These are phyloP conservation scores for Aurifilum marmelostoma DNA, from an alignment of 2,329 filamentous ascomycete genomes.

Conservation along the genomic window DNA sequence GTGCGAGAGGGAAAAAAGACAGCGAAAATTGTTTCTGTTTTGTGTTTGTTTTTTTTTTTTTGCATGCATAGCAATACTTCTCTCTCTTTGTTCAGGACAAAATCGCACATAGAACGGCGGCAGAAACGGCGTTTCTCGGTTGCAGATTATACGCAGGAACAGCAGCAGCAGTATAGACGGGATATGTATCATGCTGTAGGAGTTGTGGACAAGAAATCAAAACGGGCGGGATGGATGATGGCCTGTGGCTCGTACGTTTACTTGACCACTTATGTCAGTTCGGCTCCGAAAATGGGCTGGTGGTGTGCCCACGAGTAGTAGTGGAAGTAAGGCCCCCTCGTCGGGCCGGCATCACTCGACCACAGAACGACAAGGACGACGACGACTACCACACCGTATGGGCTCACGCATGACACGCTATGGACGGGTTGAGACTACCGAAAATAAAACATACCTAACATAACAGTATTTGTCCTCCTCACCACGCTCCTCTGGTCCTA, in stretches of 20 bases:
- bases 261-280: neutral
- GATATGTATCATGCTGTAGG: neutral
- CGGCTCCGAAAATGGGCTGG: neutral
- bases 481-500: neutral
- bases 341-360: neutral
- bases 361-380: neutral
- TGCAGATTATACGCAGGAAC: neutral
- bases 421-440: neutral
- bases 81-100: neutral
- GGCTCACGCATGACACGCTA: neutral
- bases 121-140: neutral
- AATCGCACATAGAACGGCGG: neutral
- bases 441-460: neutral
- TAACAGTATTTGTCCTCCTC: neutral
- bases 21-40: neutral
- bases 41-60: no score
- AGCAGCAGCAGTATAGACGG: neutral
- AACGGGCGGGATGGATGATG: neutral
- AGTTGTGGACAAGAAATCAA: neutral
- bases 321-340: neutral
- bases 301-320: neutral
- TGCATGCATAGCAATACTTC: constrained; percentile 9
- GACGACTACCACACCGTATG: neutral
- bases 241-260: neutral
- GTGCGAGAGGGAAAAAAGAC: neutral